Evolutionary conservation across 352 stramenopile genomes (phyloP), one percentile per base, ranked within the genome.

Genomic region (Labyrinthula sp.): DNA sequence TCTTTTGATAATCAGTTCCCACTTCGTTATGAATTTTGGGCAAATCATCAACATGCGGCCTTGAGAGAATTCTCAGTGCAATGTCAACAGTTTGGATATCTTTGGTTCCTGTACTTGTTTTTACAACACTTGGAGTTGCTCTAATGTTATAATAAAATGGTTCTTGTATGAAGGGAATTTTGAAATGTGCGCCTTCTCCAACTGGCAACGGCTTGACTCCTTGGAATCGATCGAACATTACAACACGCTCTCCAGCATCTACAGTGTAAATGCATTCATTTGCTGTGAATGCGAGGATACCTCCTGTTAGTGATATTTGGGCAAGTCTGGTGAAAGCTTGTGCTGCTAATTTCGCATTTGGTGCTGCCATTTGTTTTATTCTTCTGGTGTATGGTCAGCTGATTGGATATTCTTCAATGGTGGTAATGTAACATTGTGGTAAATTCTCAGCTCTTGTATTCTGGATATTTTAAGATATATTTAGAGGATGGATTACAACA

Each of bases 21-120:
- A 98, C 82, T 65, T 94, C 79, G 45, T 78, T 66, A 61, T 95
- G 97, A 49, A 99, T 92, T 41, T 78, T 68, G 23, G 88, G 79
- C 22, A 99, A 63, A 38, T 93, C 69, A 21, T 91, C 72, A 40
- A 83, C 72, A 38, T 94, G 70, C 29, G 91, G 91, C 56, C 81
- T 67, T 60, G 86, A 79, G 23, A 85, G 73, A 36, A 95, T 85
- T 71, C 89, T 77, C 39, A 99, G 68, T 58, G 87, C 93, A 62
- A 99, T 95, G 69, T 96, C 96, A 24, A 98, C 91, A 71, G 92
- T 97, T 67, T 99, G 91, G 58, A 99, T 66, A 75, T 99, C 91
- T 71, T 96, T 97, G 15, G 91, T 98, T 59, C 88, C 78, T 40
- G 83, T 94, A 58, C 74, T 69, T 45, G 77, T 84, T 57, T 78